A percentile compares a stretch with the other conserved stretches of the same genome.
Evolutionary conservation across 2,329 filamentous ascomycete species (phyloP).

Genomic region (Capronia coronata): DNA sequence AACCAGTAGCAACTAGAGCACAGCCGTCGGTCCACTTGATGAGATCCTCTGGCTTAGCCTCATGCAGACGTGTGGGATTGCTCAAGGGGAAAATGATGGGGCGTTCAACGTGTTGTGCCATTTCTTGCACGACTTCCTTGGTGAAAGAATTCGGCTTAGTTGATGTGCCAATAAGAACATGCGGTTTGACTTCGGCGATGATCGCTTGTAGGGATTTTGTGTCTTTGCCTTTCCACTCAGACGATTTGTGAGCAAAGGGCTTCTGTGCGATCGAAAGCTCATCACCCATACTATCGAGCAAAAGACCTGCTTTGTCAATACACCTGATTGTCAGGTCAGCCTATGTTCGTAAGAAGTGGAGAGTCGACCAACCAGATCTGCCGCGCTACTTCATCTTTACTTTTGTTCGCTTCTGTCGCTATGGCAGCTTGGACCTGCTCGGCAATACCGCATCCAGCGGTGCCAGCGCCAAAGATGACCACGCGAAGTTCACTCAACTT

Average conservation of each 20-base stretch:
- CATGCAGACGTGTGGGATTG: slow-evolving; percentile 77
- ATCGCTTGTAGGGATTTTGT: slow-evolving; percentile 58
- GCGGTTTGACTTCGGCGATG: slow-evolving; percentile 64
- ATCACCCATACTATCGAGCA: slow-evolving; percentile 57
- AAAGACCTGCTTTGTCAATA: slow-evolving; percentile 72
- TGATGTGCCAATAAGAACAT: slow-evolving; percentile 77
- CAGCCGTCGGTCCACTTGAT: slow-evolving; percentile 71
- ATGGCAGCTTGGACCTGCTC: slow-evolving; percentile 79
- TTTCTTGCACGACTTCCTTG: slow-evolving; percentile 64
- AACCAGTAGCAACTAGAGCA: slow-evolving; percentile 74
- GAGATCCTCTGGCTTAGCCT: slow-evolving; percentile 70
- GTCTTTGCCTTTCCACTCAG: slow-evolving; percentile 37
- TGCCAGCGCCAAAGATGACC: slow-evolving; percentile 72
- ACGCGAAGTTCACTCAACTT: slow-evolving; percentile 63
- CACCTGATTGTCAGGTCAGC: slow-evolving; percentile 43
- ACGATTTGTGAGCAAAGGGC: slow-evolving; percentile 56
- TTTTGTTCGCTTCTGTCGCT: slow-evolving; percentile 58
- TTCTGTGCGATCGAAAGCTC: slow-evolving; percentile 61
- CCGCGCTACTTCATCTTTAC: slow-evolving; percentile 65
- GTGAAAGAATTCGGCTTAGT: slow-evolving; percentile 73
- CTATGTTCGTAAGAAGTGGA: neutral
- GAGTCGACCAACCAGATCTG: slow-evolving; percentile 56
- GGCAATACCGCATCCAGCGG: slow-evolving; percentile 77
- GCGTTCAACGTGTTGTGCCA: slow-evolving; percentile 64
- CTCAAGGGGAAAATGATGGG: slow-evolving; percentile 78